Percentiles rank a stretch among this genome's conserved stretches.
These are phyloP conservation scores for Lentinula sp. DNA, from an alignment of 768 basidiomycete species.

Conservation along the genomic window DNA sequence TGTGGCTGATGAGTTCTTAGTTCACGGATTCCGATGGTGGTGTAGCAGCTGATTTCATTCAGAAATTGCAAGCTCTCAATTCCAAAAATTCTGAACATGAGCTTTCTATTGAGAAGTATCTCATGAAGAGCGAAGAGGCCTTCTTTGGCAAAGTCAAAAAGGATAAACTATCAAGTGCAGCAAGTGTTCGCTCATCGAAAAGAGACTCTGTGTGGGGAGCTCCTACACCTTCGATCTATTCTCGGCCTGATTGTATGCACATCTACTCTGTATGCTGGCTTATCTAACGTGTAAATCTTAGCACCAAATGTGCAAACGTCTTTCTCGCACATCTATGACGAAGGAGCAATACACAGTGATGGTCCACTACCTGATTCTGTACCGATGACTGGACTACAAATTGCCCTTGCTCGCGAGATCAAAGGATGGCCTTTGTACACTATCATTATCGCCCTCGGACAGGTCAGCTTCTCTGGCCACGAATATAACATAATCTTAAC, in stretches of 20 bases:
- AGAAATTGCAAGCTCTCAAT: slow-evolving; percentile 72
- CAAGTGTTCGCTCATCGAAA: slow-evolving; percentile 72
- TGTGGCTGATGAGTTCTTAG: slow-evolving; percentile 26
- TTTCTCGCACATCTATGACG: slow-evolving; percentile 57
- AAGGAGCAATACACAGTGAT: slow-evolving; percentile 34
- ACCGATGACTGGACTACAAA: slow-evolving; percentile 81
- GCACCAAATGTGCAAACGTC: slow-evolving; percentile 57
- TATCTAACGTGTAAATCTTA: slow-evolving; percentile 81
- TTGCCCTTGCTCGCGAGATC: slow-evolving; percentile 74
- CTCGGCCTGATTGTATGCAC: slow-evolving; percentile 67
- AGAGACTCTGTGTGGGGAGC: slow-evolving; percentile 83
- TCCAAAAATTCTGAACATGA: slow-evolving; percentile 90
- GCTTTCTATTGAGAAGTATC: slow-evolving; percentile 86
- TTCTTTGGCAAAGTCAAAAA: slow-evolving; percentile 91
- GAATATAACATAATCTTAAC: background rate
- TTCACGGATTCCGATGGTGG: slow-evolving; percentile 95
- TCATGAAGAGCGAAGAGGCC: slow-evolving; percentile 87
- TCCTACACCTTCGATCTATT: slow-evolving; percentile 53
- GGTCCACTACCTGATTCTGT: slow-evolving; percentile 42
- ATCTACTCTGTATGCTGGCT: slow-evolving; percentile 40
- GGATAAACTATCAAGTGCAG: slow-evolving; percentile 76
- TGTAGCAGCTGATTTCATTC: slow-evolving; percentile 85
- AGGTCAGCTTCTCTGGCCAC: slow-evolving; percentile 34
- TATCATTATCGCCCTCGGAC: slow-evolving; percentile 81
- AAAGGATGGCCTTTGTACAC: slow-evolving; percentile 90